Percentiles rank a stretch among this genome's conserved stretches.
These are phyloP conservation scores for Backusella parvicylindrica DNA, from an alignment of 192 early-diverging fungal genomes.

Conservation along the genomic window DNA sequence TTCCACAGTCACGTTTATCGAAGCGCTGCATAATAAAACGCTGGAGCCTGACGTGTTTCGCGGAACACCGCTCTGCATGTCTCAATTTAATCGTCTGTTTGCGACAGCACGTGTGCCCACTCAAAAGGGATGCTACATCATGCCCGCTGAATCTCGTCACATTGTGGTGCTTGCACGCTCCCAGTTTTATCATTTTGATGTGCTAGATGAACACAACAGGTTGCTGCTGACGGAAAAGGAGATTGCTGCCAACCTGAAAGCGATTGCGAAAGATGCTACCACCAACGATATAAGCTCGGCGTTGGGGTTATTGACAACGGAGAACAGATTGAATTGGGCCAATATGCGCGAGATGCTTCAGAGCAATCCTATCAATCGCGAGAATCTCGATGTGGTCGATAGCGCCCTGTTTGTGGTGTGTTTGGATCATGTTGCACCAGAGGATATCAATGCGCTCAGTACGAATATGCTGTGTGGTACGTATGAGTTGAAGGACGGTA, in stretches of 20 bases:
- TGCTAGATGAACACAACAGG: constrained; percentile 52
- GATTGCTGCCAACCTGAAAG: constrained; percentile 63
- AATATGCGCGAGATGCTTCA: constrained; percentile 52
- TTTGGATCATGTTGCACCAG: constrained; percentile 62
- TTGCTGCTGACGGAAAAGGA: constrained; percentile 52
- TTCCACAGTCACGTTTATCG: constrained; percentile 65
- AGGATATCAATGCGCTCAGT: constrained; percentile 27
- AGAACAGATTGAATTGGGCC: constrained; percentile 77
- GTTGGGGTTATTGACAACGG: constrained; percentile 65
- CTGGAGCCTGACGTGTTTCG: constrained; percentile 64
- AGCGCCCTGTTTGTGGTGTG: constrained; percentile 69
- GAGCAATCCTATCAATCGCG: constrained; percentile 44
- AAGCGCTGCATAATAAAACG: constrained; percentile 48
- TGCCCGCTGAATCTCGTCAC: constrained; percentile 36
- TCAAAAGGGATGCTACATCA: constrained; percentile 31
- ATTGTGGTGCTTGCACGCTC: constrained; percentile 67
- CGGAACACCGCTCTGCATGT: constrained; percentile 68
- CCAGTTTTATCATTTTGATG: constrained; percentile 77
- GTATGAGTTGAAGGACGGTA: constrained; percentile 36
- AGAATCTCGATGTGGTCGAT: constrained; percentile 60
- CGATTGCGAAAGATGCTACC: constrained; percentile 55
- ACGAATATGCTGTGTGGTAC: constrained; percentile 48
- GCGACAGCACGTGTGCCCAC: constrained; percentile 72
- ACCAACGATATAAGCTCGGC: constrained; percentile 35
- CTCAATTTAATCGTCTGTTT: constrained; percentile 76